phyloP scores from a whole-genome alignment of 2,329 filamentous ascomycete species.

The Bipolaris oryzae region DNA sequence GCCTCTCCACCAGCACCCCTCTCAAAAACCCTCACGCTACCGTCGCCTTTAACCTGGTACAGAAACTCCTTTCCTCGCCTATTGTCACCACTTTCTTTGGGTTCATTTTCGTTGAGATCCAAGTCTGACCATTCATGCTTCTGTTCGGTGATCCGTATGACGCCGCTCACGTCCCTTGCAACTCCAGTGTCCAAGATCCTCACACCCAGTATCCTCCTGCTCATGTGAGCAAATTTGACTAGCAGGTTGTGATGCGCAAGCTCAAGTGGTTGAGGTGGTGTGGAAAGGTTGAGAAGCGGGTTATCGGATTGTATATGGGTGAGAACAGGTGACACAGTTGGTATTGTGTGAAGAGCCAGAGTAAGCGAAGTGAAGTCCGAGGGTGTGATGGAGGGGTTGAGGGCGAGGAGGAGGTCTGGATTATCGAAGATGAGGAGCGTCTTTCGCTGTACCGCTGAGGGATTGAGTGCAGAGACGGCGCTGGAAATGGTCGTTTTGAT shows the following conservation, averaged over 20 bases:
- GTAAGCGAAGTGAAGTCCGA: conserved; percentile 32
- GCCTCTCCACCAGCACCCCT: conserved; percentile 62
- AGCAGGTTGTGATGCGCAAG: conserved; percentile 59
- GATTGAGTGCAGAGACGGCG: conserved; percentile 33
- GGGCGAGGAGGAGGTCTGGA: conserved; percentile 52
- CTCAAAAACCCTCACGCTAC: conserved; percentile 81
- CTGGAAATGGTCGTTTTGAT: conserved; percentile 32
- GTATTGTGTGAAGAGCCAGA: conserved; percentile 46
- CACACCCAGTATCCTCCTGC: conserved; percentile 72
- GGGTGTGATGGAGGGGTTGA: conserved; percentile 30
- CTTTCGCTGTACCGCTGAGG: conserved; percentile 23
- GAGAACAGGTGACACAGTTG: conserved; percentile 68
- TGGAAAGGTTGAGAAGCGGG: conserved; percentile 64
- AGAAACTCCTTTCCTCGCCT: conserved; percentile 71
- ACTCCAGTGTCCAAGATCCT: conserved; percentile 82
- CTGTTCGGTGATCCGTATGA: conserved; percentile 71
- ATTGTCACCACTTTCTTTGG: conserved; percentile 26
- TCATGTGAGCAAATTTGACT: conserved; percentile 74
- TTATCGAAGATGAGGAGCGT: conserved; percentile 54
- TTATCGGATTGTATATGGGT: conserved; percentile 75
- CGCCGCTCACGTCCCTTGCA: conserved; percentile 90
- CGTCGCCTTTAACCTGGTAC: conserved; percentile 81
- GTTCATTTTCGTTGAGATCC: conserved; percentile 28
- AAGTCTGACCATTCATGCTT: conserved; percentile 37
- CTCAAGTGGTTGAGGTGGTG: conserved; percentile 51